Conservation (phyloP, 208 protist genomes). For the Acanthamoeba sp. region DNA sequence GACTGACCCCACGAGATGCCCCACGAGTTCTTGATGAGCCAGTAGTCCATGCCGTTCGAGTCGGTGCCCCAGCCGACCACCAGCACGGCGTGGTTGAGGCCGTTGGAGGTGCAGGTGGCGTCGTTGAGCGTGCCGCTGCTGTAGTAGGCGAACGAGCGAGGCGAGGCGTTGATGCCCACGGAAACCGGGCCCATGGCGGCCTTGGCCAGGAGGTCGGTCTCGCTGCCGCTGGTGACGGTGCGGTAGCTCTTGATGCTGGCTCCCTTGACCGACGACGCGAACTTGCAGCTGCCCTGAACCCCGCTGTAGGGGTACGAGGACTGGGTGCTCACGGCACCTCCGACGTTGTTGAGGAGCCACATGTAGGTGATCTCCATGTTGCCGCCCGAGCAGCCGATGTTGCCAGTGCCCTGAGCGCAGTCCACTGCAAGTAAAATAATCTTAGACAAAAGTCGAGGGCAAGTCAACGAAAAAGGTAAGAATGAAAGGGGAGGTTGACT, state of each 20-base stretch:
- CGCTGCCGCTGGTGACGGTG: conserved; percentile 88
- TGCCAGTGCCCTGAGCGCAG: conserved; percentile 88
- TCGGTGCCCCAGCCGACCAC: conserved; percentile 91
- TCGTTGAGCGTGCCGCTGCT: conserved; percentile 89
- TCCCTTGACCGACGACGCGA: conserved; percentile 82
- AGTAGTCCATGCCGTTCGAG: conserved; percentile 89
- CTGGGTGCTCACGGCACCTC: conserved; percentile 91
- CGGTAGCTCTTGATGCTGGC: conserved; percentile 90
- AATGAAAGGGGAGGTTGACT: conserved; percentile 89
- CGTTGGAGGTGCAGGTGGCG: conserved; percentile 84
- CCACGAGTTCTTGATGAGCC: conserved; percentile 94
- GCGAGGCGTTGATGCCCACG: conserved; percentile 94
- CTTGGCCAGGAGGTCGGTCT: conserved; percentile 84
- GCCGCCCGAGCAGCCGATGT: conserved; percentile 94
- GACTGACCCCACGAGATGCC: conserved; percentile 90
- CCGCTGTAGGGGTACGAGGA: conserved; percentile 93
- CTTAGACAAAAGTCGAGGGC: too few relatives aligned
- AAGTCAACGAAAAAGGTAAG: not conserved
- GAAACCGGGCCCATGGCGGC: conserved; percentile 90
- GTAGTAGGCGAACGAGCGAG: conserved; percentile 90
- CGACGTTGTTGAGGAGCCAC: conserved; percentile 89
- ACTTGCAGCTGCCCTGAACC: conserved; percentile 87
- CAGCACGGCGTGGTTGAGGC: conserved; percentile 92
- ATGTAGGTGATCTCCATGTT: conserved; percentile 93
- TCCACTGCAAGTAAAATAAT: conserved; percentile 84